phyloP scores from a whole-genome alignment of 768 basidiomycete species.

The Suillus subluteus region DNA sequence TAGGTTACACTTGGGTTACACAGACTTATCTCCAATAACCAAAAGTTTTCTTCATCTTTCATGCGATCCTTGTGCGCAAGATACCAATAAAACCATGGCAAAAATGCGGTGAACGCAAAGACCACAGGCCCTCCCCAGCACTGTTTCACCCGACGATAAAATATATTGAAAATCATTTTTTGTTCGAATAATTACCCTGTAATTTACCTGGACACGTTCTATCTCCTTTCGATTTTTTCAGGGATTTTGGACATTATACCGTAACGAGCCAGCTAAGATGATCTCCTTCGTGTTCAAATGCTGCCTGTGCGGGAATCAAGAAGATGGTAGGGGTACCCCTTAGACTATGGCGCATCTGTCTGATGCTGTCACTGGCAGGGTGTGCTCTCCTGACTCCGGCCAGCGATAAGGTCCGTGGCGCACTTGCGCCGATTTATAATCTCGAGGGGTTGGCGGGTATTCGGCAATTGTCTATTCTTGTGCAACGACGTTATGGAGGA shows the following conservation, averaged over 20 bases:
- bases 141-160: not conserved
- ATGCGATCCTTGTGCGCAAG: not conserved
- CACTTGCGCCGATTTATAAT: not conserved
- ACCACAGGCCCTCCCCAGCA: not conserved
- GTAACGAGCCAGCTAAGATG: not conserved
- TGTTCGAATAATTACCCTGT: not conserved
- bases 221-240: not conserved
- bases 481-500: not conserved
- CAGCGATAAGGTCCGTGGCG: not conserved
- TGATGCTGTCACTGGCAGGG: not conserved
- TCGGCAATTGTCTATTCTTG: slow-evolving; percentile 1
- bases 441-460: not conserved
- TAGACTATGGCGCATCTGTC: not conserved
- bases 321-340: not conserved
- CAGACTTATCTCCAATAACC: not conserved
- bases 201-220: not conserved
- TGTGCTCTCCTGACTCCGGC: not conserved
- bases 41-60: not conserved
- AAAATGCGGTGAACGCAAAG: not conserved
- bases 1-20: not conserved
- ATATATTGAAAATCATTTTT: not conserved
- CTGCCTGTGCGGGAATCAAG: not conserved
- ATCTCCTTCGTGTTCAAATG: not conserved
- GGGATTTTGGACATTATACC: not conserved
- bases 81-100: not conserved